Conservation (phyloP, 225 moss, liverwort and hornwort genomes). For the Sphagnum contortum region DNA sequence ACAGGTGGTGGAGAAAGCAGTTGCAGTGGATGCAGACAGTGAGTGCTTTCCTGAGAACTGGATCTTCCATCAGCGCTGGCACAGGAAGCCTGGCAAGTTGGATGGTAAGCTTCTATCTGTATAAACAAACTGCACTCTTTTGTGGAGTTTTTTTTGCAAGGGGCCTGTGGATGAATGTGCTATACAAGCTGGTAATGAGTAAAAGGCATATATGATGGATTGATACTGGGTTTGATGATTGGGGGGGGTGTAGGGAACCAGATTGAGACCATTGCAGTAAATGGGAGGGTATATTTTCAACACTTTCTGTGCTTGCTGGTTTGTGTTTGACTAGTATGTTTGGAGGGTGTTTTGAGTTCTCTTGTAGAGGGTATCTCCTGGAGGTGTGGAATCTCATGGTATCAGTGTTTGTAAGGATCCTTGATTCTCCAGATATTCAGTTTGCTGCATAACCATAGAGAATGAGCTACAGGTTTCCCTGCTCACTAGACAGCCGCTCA, state of each 20-base stretch:
- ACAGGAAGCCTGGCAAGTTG: conserved; percentile 47
- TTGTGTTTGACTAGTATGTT: background rate
- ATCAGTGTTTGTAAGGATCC: no score
- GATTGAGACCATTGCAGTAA: conserved; percentile 38
- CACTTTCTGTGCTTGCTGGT: background rate
- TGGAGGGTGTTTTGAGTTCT: no score
- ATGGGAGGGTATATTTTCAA: conserved; percentile 34
- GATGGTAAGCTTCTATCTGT: conserved; percentile 26
- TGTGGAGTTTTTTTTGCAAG: background rate
- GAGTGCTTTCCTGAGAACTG: conserved; percentile 52
- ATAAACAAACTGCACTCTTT: background rate
- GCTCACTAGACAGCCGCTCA: no score
- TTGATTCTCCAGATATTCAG: no score
- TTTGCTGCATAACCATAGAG: no score
- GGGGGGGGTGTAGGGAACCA: conserved; percentile 26
- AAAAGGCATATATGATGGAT: conserved; percentile 1
- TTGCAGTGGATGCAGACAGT: conserved; percentile 51
- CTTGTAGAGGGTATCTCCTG: no score
- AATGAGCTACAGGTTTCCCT: no score
- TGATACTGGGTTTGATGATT: background rate
- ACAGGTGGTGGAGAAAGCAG: conserved; percentile 57
- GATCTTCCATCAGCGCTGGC: conserved; percentile 74
- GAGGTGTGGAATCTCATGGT: no score
- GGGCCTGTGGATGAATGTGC: background rate
- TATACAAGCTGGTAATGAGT: background rate